Percentiles rank a stretch among this genome's conserved stretches.
These are phyloP conservation scores for Beauveria australis DNA, from an alignment of 2,329 filamentous ascomycete species.

Conservation along the genomic window DNA sequence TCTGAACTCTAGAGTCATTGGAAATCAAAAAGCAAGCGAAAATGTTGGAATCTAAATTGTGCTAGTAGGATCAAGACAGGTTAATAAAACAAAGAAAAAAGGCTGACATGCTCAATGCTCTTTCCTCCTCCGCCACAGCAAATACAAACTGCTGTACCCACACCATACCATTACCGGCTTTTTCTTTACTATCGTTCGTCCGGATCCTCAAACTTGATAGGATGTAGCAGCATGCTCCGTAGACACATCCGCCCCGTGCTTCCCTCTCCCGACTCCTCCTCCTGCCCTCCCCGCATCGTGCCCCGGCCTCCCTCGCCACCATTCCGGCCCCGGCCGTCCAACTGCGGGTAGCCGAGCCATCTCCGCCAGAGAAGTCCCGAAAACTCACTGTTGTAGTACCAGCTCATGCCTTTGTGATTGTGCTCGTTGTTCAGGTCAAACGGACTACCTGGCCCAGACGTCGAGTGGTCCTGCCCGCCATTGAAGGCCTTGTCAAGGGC, in stretches of 20 bases:
- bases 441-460: slow-evolving; percentile 56
- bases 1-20: not conserved
- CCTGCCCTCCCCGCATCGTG: slow-evolving; percentile 41
- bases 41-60: not conserved
- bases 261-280: slow-evolving; percentile 35
- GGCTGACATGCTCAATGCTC: not conserved
- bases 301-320: slow-evolving; percentile 42
- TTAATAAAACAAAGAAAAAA: not conserved
- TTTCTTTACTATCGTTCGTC: slow-evolving; percentile 23
- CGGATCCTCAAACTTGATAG: slow-evolving; percentile 60
- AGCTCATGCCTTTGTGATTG: slow-evolving; percentile 73
- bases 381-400: slow-evolving; percentile 79
- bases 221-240: slow-evolving; percentile 72
- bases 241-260: slow-evolving; percentile 65
- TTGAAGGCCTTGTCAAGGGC: slow-evolving; percentile 75
- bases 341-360: slow-evolving; percentile 59
- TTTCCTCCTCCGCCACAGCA: not conserved
- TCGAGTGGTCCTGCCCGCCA: slow-evolving; percentile 58
- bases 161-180: not conserved
- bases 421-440: slow-evolving; percentile 66
- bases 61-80: not conserved
- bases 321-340: slow-evolving; percentile 39
- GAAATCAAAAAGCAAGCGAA: not conserved
- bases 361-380: slow-evolving; percentile 68
- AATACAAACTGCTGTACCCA: not conserved